phyloP scores from a whole-genome alignment of 139 green algal species.

The Closterium sp. region DNA sequence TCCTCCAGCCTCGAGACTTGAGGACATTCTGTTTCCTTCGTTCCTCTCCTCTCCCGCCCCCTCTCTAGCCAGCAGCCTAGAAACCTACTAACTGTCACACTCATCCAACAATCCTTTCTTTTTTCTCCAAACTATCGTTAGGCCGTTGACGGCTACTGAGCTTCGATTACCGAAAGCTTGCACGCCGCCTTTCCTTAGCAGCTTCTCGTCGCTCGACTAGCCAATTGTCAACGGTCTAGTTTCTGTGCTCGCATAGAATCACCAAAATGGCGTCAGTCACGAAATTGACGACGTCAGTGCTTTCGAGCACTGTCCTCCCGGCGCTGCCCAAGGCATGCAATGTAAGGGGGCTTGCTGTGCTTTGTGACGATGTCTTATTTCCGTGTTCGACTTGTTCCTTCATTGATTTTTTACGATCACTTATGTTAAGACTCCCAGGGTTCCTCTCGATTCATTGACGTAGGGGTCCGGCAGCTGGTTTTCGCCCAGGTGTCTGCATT shows the following conservation, averaged over 20 bases:
- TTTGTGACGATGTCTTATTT: no score
- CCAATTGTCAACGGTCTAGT: neutral
- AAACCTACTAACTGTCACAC: neutral
- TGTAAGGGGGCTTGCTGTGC: neutral
- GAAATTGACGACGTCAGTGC: neutral
- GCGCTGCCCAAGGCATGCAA: neutral
- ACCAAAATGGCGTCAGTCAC: neutral
- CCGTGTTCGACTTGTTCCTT: no score
- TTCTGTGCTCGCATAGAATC: neutral
- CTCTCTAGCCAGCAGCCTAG: no score
- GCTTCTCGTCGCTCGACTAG: neutral
- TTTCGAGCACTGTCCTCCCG: neutral
- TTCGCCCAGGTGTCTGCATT: no score
- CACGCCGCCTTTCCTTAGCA: neutral
- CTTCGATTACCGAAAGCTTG: neutral
- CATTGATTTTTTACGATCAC: neutral
- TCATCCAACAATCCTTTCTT: neutral
- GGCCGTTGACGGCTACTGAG: neutral
- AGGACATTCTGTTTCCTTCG: no score
- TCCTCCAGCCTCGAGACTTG: no score
- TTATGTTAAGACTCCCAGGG: neutral
- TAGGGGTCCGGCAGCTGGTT: neutral
- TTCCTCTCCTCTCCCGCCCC: no score
- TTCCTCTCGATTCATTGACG: neutral
- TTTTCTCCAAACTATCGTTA: neutral